Evolutionary conservation across 1,139 yeast genomes (phyloP), one percentile per base, ranked within the genome.

Genomic region (Nakaseomyces nivariensis): DNA sequence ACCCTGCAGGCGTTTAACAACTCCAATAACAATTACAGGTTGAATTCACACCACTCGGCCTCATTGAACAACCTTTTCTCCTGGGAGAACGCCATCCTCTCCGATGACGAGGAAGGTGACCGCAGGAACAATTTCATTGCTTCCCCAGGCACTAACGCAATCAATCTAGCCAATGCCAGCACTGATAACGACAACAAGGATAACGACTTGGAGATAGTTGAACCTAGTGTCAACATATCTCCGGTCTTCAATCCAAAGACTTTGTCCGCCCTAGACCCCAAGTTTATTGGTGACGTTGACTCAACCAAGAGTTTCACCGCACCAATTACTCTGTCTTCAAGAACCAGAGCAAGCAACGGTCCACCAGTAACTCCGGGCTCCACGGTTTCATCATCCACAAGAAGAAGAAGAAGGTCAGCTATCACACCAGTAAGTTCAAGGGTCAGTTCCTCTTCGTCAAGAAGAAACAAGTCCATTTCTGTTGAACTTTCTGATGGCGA

Each of bases 401-500:
- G 44, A 41, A 41, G 44, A 29, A 27, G 44, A n/a, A 41, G 44
- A 29, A 41, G 44, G n/a, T 41, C 44, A 5, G 44, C 48, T 26
- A 38, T 37, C 24, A 37, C 40, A 10, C 41, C 40, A 9, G 32
- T 27, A 8, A 22, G 26, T 4, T 34, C 46, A n/a, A 11, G 33
- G 7, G 10, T 17, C 29, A 43, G 51, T 38, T 50, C 48, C 24
- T 48, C 52, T 13, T 49, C 53, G 4, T 51, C 56, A 6, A 53
- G 51, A 37, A 50, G 49, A 29, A 46, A 41, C 25, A 41, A 29
- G 25, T 41, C 44, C 6, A 29, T 41, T 1, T 41, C 44, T 5
- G 44, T 41, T 5, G 44, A 41, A 5, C 24, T 41, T 4, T 29
- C 44, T 7, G 44, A 51, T 43, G 64, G 59, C 33, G 64, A 60